Percentiles rank a stretch among this genome's conserved stretches.
Conservation (phyloP, 345 rosid species). For the Salix viminalis region DNA sequence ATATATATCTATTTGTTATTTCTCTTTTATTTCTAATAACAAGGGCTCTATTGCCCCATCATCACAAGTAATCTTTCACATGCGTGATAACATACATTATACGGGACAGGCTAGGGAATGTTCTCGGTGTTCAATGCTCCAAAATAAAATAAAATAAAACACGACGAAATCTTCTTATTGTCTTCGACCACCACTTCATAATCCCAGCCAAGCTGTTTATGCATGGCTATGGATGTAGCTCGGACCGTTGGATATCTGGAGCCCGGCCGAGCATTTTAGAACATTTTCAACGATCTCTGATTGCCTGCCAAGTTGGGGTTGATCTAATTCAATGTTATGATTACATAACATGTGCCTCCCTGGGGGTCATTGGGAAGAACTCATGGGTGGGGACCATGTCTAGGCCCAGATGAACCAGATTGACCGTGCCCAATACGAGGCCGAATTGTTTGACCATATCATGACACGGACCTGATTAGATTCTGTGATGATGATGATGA, state of each 20-base stretch:
- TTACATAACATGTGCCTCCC: constrained; percentile 19
- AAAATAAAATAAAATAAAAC: background rate
- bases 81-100: constrained; percentile 8
- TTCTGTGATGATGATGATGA: background rate
- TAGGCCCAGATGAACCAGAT: constrained; percentile 19
- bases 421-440: constrained; percentile 33
- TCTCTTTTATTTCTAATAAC: too few relatives aligned
- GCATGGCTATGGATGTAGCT: background rate
- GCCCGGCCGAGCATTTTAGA: too few relatives aligned
- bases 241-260: constrained; percentile 23
- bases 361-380: background rate
- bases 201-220: background rate
- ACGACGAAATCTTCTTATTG: background rate
- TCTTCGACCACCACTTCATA: background rate
- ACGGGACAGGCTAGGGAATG: background rate
- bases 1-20: too few relatives aligned
- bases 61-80: constrained; percentile 19
- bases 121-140: background rate
- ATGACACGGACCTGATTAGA: constrained; percentile 6
- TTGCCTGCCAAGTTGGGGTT: background rate
- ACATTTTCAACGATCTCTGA: too few relatives aligned
- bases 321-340: background rate
- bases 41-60: background rate
- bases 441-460: constrained; percentile 23
- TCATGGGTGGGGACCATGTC: constrained; percentile 6